phyloP scores from a whole-genome alignment of 2,329 filamentous ascomycete genomes.

The Phyllachora maydis region DNA sequence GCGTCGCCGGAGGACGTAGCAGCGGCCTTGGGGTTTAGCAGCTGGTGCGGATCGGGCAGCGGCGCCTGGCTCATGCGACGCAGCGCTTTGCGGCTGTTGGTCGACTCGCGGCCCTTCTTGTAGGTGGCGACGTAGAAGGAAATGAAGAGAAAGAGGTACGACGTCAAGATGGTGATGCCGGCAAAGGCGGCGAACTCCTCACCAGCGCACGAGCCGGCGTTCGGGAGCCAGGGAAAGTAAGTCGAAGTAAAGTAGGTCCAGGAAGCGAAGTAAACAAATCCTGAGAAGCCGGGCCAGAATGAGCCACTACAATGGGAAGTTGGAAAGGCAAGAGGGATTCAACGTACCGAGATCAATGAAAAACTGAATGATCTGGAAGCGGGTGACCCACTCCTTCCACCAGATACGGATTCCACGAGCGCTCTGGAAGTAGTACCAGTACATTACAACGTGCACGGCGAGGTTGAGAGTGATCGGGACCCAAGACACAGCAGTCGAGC shows the following conservation, averaged over 20 bases:
- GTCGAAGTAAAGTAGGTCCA: slow-evolving; percentile 93
- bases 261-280: slow-evolving; percentile 97
- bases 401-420: slow-evolving; percentile 87
- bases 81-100: slow-evolving; percentile 60
- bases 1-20: slow-evolving; percentile 26
- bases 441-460: slow-evolving; percentile 93
- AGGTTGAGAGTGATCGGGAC: slow-evolving; percentile 85
- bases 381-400: slow-evolving; percentile 99
- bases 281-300: slow-evolving; percentile 17
- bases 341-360: slow-evolving; percentile 79
- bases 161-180: slow-evolving; percentile 79
- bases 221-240: slow-evolving; percentile 75
- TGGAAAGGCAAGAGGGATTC: too few relatives aligned
- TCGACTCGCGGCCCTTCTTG: slow-evolving; percentile 63
- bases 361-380: slow-evolving; percentile 93
- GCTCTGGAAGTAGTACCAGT: slow-evolving; percentile 99
- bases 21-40: slow-evolving; percentile 40
- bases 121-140: slow-evolving; percentile 97
- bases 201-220: slow-evolving; percentile 68
- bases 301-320: slow-evolving; percentile 1
- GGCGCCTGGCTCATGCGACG: slow-evolving; percentile 44
- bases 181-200: slow-evolving; percentile 93
- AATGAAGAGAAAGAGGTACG: slow-evolving; percentile 95
- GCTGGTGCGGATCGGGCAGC: slow-evolving; percentile 65
- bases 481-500: slow-evolving; percentile 86